Evolutionary conservation across 2,329 filamentous ascomycete species (phyloP).

Genomic region (Stachybotrys echinatus): DNA sequence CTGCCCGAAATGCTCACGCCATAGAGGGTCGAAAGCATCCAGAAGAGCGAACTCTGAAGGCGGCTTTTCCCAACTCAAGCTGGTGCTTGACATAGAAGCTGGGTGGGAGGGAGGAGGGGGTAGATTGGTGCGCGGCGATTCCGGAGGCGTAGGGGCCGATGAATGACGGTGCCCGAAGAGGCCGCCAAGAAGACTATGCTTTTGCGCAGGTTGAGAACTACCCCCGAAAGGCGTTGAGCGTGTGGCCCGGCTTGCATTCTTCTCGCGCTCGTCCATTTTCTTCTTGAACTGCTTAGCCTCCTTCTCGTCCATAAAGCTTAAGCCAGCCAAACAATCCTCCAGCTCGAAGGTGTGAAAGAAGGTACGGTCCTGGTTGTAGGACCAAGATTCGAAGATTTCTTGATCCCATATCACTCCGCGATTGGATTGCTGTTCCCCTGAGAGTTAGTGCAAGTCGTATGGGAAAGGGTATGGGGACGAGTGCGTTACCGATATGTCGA

Average conservation of each 20-base stretch:
- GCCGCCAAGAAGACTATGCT: slow-evolving; percentile 50
- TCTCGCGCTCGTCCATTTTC: slow-evolving; percentile 94
- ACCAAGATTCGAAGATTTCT: slow-evolving; percentile 93
- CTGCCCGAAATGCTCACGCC: slow-evolving; percentile 61
- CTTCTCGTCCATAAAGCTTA: slow-evolving; percentile 95
- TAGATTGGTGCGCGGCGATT: slow-evolving; percentile 43
- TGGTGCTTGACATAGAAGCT: slow-evolving; percentile 37
- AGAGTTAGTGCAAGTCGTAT: slow-evolving; percentile 8
- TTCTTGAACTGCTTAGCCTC: slow-evolving; percentile 96
- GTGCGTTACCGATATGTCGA: slow-evolving; percentile 76
- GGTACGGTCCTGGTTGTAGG: slow-evolving; percentile 92
- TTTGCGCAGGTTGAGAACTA: slow-evolving; percentile 30
- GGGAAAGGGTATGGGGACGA: slow-evolving; percentile 7
- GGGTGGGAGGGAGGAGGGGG: slow-evolving; percentile 27
- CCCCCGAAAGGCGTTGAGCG: slow-evolving; percentile 70
- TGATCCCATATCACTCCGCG: slow-evolving; percentile 94
- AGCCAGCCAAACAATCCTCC: slow-evolving; percentile 81
- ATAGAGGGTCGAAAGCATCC: slow-evolving; percentile 59
- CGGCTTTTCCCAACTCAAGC: slow-evolving; percentile 37
- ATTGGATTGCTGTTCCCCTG: slow-evolving; percentile 55
- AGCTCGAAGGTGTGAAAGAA: slow-evolving; percentile 98
- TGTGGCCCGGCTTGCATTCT: slow-evolving; percentile 88
- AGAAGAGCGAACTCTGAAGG: slow-evolving; percentile 55
- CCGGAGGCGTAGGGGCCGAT: slow-evolving; percentile 52
- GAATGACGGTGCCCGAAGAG: slow-evolving; percentile 59